Conservation (phyloP, 148 eudicot genomes). For the Amaranthus palmeri region DNA sequence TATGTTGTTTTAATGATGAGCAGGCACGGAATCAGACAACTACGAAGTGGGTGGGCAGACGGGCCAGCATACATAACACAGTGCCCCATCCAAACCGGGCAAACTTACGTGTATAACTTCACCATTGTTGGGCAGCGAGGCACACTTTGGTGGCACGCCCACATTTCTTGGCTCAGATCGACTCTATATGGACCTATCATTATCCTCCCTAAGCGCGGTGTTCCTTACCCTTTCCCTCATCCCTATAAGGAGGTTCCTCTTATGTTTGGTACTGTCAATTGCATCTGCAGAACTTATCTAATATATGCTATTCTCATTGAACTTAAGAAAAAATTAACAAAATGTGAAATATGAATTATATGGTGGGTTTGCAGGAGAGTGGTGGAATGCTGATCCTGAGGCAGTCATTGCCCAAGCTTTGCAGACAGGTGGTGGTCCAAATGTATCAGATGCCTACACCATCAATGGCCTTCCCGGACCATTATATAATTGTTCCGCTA, state of each 20-base stretch:
- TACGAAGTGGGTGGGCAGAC: constrained; percentile 57
- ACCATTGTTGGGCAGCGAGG: constrained; percentile 54
- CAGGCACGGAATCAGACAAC: constrained; percentile 57
- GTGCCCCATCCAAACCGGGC: constrained; percentile 51
- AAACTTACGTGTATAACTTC: constrained; percentile 46
- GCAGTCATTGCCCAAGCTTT: constrained; percentile 42
- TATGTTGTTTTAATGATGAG: neutral
- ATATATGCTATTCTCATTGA: neutral
- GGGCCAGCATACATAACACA: constrained; percentile 55
- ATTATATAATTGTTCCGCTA: constrained; percentile 47
- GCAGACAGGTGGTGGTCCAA: constrained; percentile 49
- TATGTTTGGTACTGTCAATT: constrained; percentile 29
- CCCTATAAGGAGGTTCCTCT: constrained; percentile 47
- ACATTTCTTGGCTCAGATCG: constrained; percentile 53
- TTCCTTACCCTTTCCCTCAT: constrained; percentile 38
- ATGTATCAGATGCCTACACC: constrained; percentile 53
- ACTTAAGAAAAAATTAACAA: neutral
- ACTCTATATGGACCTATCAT: constrained; percentile 48
- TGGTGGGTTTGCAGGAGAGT: constrained; percentile 32
- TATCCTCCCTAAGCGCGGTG: constrained; percentile 49
- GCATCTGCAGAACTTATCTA: neutral
- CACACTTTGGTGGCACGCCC: constrained; percentile 56
- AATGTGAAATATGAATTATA: neutral
- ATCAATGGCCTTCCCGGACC: constrained; percentile 57
- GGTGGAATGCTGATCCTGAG: constrained; percentile 53